Base-by-base conservation (phyloP, 2,329 filamentous ascomycete genomes). In the Cercospora sojina region DNA sequence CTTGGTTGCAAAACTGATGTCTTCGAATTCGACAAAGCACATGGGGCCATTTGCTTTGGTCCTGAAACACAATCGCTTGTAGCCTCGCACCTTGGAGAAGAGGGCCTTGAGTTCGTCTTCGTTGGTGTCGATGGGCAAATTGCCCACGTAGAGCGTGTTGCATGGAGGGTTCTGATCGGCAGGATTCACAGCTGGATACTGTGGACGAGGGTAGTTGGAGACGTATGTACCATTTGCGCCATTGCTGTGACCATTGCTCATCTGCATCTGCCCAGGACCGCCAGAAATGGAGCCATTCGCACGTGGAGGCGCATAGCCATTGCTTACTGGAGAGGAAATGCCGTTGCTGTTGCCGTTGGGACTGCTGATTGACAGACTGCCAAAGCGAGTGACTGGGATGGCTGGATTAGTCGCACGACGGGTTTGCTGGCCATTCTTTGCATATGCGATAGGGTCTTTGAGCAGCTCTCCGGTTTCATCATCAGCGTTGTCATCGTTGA, bases 1-100 rank as follows among this genome's bases (percentile, higher is more conserved):
- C 79, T 95, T 96, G 49, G 94, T 97, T 0, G 95, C 94, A 75
- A 92, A 94, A 1, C 91, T 91, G 10, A 96, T 86, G 74, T 97
- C 93, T 75, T 98, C 94, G 73, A 98, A 99, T 79, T 99, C 95
- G 41, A 99, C 95, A 78, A 98, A 98, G 77, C 95, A 98, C 93
- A 98, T 98, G 1, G 94, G 94, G 0, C 94, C 94, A 73, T 97
- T 97, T 71, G 91, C 88, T 82, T 98, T 98, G 62, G 93, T 96
- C 35, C 94, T 87, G 83, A 97, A 97, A 76, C 93, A 97, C 7
- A 99, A 87, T 29, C 95, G 87, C 81, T 96, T 98, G 82, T 97
- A 99, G 3, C 95, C 95, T 57, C 93, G 89, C 78, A 96, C 92
- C 79, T 93, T 94, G 27, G 90, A 93, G 76, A 99, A 99, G 75